A percentile compares a stretch with the other conserved stretches of the same genome.
Conservation (phyloP, 306 rosid genomes). For the Erythrophleum fordii region DNA sequence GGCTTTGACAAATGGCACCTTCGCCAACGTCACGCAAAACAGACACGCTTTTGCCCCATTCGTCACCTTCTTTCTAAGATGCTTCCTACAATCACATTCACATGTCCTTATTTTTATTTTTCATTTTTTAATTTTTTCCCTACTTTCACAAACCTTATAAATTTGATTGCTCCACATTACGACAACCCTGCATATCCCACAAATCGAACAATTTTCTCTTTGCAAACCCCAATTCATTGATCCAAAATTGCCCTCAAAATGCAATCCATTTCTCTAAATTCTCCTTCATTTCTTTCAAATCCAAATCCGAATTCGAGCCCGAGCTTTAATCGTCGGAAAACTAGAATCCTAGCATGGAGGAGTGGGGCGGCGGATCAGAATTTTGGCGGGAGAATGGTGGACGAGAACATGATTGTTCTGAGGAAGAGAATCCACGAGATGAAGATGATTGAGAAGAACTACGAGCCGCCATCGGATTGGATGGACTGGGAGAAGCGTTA, state of each 20-base stretch:
- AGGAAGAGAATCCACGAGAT: conserved; percentile 72
- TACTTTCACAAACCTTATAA: not conserved
- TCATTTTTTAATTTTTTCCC: not conserved
- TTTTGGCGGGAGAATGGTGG: conserved; percentile 49
- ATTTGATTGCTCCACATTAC: not conserved
- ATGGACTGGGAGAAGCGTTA: conserved; percentile 72
- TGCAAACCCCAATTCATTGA: not conserved
- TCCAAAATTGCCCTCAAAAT: not conserved
- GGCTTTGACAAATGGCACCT: not conserved
- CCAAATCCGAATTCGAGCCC: not conserved
- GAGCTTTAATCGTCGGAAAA: not conserved
- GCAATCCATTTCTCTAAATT: not conserved
- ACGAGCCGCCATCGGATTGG: conserved; percentile 72
- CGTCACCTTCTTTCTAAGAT: not conserved
- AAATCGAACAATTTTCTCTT: not conserved
- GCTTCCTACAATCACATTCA: not conserved
- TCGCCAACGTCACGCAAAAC: not conserved
- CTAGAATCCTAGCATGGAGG: conserved; percentile 4
- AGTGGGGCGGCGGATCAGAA: conserved; percentile 25
- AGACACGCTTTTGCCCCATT: not conserved
- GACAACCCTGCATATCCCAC: not conserved
- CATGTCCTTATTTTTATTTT: not conserved
- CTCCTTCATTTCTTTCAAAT: not conserved
- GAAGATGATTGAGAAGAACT: conserved; percentile 74
- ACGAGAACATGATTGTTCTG: conserved; percentile 68